Evolutionary conservation across 495 filamentous ascomycete species (phyloP), one percentile per base, ranked within the genome.

Genomic region (Aspergillus haitiensis): DNA sequence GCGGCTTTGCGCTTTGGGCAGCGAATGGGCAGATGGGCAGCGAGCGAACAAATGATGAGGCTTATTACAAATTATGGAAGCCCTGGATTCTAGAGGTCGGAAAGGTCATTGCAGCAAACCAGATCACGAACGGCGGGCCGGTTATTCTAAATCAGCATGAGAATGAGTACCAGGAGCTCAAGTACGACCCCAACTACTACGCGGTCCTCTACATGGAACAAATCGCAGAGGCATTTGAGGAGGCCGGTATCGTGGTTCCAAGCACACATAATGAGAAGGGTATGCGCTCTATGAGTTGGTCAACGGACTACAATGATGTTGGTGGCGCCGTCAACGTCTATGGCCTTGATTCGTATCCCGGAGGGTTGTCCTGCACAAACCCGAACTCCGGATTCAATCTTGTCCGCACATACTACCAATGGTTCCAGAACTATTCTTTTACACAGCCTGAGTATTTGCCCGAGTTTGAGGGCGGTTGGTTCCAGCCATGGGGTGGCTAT

Each of bases 311-410:
- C 61, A 40, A 80, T 35, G 70, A 83, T 64, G 79, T 81, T 1
- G 82, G 81, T 11, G 82, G 81, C 31, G 74, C 81, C 7, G 81
- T 84, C 36, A 74, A 84, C 65, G 68, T 85, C 15, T 84, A 84
- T 58, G 81, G 79, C 6, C 62, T 83, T 7, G 82, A 84, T 61
- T 78, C 73, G 12, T 85, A 84, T 64, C 82, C 82, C 1, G 79
- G 81, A 33, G 81, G 82, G 1, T 60, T 82, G 31, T 78, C 75
- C 7, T 84, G 82, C 60, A 80, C 75, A 12, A 81, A 83, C 44
- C 69, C 72, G 12, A 67, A 80, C 33, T 65, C 73, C 12, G 81
- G 78, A 2, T 84, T 82, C 61, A 78, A 69, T 53, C 66, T 84
- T 0, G 72, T 79, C 11, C 75, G 81, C 9, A 84, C 71, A 15